These are phyloP conservation scores for Tuber borchii DNA, from an alignment of 495 filamentous ascomycete species.

Conservation along the genomic window DNA sequence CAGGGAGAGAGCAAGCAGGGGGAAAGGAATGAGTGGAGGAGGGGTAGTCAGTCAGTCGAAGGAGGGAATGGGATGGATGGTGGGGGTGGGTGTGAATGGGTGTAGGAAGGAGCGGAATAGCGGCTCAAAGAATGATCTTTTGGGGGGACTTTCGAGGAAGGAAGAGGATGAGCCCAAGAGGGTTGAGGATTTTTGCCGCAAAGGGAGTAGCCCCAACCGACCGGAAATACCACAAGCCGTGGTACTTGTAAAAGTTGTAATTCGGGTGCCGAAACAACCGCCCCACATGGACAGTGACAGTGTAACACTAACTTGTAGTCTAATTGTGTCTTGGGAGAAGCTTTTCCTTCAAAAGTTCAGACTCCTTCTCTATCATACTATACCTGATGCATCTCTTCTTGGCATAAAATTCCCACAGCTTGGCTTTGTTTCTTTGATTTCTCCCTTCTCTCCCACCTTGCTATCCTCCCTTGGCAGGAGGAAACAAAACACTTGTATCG, in stretches of 20 bases:
- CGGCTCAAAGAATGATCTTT: constrained; percentile 23
- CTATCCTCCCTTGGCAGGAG: neutral
- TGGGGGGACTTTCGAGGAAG: constrained; percentile 16
- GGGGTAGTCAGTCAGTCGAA: constrained; percentile 22
- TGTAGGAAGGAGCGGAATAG: constrained; percentile 12
- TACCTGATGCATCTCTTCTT: neutral
- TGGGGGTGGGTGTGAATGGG: constrained; percentile 13
- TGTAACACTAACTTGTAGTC: neutral
- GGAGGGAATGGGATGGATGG: constrained; percentile 23
- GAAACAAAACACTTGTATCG: neutral
- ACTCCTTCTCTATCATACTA: neutral
- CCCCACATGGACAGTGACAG: neutral
- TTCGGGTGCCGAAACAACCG: constrained; percentile 30
- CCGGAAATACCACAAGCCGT: constrained; percentile 29
- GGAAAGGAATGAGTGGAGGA: constrained; percentile 15
- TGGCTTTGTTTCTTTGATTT: neutral
- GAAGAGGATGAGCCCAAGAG: constrained; percentile 2
- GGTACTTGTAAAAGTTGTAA: neutral
- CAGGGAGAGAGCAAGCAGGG: constrained; percentile 17
- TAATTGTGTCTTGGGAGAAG: neutral
- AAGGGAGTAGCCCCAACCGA: constrained; percentile 30
- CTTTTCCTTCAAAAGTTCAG: neutral
- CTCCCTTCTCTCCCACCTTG: neutral
- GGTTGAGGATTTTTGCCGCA: constrained; percentile 12
- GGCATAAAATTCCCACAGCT: neutral